Evolutionary conservation across 78 protist genomes (phyloP).

Genomic region (Dictyostelium discoideum): DNA sequence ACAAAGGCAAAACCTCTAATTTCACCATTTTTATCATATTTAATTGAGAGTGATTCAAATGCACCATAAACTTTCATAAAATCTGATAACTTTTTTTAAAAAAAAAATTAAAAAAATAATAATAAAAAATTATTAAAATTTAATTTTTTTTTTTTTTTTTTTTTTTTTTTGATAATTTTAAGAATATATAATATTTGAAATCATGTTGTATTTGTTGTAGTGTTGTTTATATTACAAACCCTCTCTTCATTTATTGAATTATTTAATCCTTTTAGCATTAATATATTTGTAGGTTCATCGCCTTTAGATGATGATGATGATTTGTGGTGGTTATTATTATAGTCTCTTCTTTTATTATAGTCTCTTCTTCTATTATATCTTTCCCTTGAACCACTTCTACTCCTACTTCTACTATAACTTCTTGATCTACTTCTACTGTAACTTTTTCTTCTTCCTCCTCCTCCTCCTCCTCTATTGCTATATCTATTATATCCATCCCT

Average conservation of each 20-base stretch:
- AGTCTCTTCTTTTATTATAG: not conserved
- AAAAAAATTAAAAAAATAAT: not conserved
- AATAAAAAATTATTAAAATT: conserved; percentile 27
- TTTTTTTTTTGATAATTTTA: not conserved
- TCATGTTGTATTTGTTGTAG: not conserved
- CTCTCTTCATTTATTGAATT: not conserved
- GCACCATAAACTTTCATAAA: conserved; percentile 26
- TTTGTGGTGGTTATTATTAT: not conserved
- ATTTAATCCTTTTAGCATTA: conserved; percentile 44
- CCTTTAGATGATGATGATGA: not conserved
- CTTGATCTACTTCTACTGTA: not conserved
- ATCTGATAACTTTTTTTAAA: conserved; percentile 23
- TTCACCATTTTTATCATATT: conserved; percentile 30
- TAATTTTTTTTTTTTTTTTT: not conserved
- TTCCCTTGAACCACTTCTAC: conserved; percentile 7
- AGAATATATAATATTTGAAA: not conserved
- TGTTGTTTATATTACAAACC: not conserved
- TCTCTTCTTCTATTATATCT: conserved; percentile 18
- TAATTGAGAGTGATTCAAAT: conserved; percentile 12
- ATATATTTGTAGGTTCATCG: conserved; percentile 24
- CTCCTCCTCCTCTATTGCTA: not conserved
- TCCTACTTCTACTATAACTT: conserved; percentile 16
- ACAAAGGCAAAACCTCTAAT: conserved; percentile 69
- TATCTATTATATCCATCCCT: conserved; percentile 1
- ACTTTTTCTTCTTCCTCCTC: not conserved